Base-by-base conservation (phyloP, 2,329 filamentous ascomycete species). In the Rhynchosporium graminicola region DNA sequence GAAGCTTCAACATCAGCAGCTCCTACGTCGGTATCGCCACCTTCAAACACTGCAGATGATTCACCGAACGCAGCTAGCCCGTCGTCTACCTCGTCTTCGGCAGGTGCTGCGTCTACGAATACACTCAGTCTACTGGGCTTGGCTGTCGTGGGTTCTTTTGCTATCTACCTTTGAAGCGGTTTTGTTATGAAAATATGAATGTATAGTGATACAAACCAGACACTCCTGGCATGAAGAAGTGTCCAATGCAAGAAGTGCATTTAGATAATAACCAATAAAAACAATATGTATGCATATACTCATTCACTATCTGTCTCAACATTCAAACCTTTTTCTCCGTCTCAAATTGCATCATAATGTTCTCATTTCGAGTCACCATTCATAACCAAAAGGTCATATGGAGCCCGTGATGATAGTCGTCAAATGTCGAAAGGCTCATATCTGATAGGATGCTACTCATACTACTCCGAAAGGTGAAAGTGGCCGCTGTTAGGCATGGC, bases 401-500 rank as follows among this genome's bases (percentile, higher is more conserved):
- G 20, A 20, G 20, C 20, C 20, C 20, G 20, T 20, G 20, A 20
- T 20, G 1, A 20, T 20, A 20, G 1, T 20, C 20, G 20, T 20
- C 20, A 1, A 20, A 20, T 20, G 20, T 20, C 20, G 1, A 20
- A 20, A 20, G 20, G 20, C 20, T 20, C 73, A 70, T 68, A 74
- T 71, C 61, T 73, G 69, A 59, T 73, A 70, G 15, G 72, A 43
- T 1, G 69, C n/a, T 63, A 52, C 3, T 71, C 71, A 45, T 70
- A 70, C 28, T 70, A 74, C 62, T 74, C 20, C 20, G 20, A 71
- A 1, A 71, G 71, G 50, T 50, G 54, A 29, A 67, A 65, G 20
- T 61, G 75, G 36, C 63, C 71, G 6, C 69, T 62, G 67, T 70
- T 75, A 20, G 75, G 69, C 15, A 74, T 71, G 2, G 74, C 77